phyloP scores from a whole-genome alignment of 345 rosid species.

The Salix caprea region DNA sequence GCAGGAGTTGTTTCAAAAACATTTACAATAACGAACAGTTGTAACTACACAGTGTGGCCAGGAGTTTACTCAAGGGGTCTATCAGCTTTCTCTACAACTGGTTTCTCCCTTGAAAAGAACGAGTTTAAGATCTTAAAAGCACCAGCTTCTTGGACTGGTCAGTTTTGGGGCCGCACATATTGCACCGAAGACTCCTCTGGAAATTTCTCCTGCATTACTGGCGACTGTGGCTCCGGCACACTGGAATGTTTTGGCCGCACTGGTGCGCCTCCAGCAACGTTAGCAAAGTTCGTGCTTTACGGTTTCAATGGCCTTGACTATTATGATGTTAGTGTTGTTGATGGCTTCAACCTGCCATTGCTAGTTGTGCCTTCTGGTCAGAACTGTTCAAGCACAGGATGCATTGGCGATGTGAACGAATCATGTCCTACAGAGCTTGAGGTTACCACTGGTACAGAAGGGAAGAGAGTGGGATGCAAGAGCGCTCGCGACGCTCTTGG shows the following conservation, averaged over 20 bases:
- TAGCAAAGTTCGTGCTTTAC: constrained; percentile 66
- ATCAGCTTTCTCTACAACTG: constrained; percentile 75
- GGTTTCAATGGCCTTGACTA: constrained; percentile 64
- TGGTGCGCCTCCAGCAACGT: constrained; percentile 64
- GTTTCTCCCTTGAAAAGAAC: constrained; percentile 66
- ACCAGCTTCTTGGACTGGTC: constrained; percentile 81
- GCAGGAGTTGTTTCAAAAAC: constrained; percentile 50
- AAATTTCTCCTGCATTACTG: constrained; percentile 69
- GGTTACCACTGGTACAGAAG: constrained; percentile 46
- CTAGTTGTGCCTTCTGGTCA: constrained; percentile 58
- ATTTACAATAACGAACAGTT: constrained; percentile 61
- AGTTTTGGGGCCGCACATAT: constrained; percentile 82
- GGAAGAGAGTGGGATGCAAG: constrained; percentile 58
- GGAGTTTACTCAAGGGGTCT: constrained; percentile 66
- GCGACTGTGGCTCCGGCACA: constrained; percentile 74
- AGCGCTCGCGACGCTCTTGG: not conserved
- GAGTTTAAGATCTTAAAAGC: constrained; percentile 50
- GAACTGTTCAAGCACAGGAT: constrained; percentile 69
- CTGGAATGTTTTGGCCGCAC: constrained; percentile 69
- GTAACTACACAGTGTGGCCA: constrained; percentile 80
- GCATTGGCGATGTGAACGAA: constrained; percentile 66
- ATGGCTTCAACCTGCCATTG: constrained; percentile 87
- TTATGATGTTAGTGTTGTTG: constrained; percentile 83
- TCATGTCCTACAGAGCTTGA: constrained; percentile 75
- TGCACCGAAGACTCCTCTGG: constrained; percentile 62